A percentile compares a stretch with the other conserved stretches of the same genome.
Evolutionary conservation across 257 asterid genomes (phyloP).

Genomic region (Petunia axillaris): DNA sequence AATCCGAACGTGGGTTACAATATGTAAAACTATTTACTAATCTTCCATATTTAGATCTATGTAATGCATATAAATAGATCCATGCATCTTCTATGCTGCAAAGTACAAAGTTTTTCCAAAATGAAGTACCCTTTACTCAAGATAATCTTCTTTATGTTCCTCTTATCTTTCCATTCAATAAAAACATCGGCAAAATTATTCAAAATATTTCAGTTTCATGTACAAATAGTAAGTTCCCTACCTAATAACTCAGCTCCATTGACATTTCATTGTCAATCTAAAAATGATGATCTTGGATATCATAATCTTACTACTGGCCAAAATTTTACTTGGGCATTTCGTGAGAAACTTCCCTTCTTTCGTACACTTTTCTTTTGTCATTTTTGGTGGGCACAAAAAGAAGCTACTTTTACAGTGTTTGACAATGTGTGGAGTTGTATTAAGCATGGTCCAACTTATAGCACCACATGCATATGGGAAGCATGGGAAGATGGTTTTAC

Average conservation of each 20-base stretch:
- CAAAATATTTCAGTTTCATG: background rate
- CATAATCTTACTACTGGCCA: background rate
- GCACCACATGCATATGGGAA: background rate
- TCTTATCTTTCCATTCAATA: background rate
- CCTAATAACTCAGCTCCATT: background rate
- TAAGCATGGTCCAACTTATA: no score
- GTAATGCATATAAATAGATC: background rate
- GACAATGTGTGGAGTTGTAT: background rate
- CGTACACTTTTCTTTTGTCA: background rate
- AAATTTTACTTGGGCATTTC: background rate
- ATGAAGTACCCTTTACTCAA: background rate
- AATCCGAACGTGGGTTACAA: background rate
- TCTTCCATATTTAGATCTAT: no score
- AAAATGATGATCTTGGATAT: background rate
- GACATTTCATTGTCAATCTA: constrained; percentile 5
- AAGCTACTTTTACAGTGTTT: background rate
- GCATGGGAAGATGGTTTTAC: background rate
- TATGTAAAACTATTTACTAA: background rate
- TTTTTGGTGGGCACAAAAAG: background rate
- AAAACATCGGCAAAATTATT: background rate
- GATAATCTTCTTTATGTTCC: background rate
- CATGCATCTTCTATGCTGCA: background rate
- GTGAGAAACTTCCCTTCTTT: background rate
- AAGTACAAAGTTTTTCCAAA: background rate
- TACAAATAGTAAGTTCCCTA: background rate